Conservation (phyloP, 2,329 filamentous ascomycete genomes). For the Fusarium miscanthi region DNA sequence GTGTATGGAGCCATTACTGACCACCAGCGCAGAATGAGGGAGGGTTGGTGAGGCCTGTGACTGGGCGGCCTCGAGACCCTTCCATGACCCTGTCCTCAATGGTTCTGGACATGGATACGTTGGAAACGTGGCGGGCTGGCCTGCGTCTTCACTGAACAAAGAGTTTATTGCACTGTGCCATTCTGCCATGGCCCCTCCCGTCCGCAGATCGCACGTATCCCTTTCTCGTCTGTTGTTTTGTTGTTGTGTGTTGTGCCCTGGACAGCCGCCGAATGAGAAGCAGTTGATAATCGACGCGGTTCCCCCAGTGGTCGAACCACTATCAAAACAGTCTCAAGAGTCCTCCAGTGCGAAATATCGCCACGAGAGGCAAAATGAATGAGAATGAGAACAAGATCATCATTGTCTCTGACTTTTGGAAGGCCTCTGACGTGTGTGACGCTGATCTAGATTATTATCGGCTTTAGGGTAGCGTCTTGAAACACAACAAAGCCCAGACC, state of each 20-base stretch:
- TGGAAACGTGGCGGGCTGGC: slow-evolving; percentile 45
- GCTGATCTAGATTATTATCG: neutral
- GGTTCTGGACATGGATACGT: slow-evolving; percentile 38
- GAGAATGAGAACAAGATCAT: slow-evolving; percentile 10
- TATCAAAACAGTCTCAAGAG: slow-evolving; percentile 11
- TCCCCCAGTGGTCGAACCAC: slow-evolving; percentile 28
- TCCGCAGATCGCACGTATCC: slow-evolving; percentile 35
- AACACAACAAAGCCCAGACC: slow-evolving; percentile 21
- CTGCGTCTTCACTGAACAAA: slow-evolving; percentile 5
- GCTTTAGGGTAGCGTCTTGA: slow-evolving; percentile 26
- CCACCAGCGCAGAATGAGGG: slow-evolving; percentile 28
- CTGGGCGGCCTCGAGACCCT: slow-evolving; percentile 39
- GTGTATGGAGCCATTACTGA: slow-evolving; percentile 32
- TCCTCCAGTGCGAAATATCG: slow-evolving; percentile 10
- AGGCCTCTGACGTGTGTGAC: slow-evolving; percentile 17
- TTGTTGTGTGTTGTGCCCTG: slow-evolving; percentile 22
- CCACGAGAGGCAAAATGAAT: slow-evolving; percentile 35
- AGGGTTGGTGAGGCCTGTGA: slow-evolving; percentile 40
- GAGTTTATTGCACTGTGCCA: slow-evolving; percentile 33
- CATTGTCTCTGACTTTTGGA: slow-evolving; percentile 28
- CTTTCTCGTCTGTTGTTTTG: slow-evolving; percentile 3
- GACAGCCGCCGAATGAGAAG: slow-evolving; percentile 32
- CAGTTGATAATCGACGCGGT: slow-evolving; percentile 23
- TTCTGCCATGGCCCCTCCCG: slow-evolving; percentile 30
- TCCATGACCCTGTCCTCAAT: slow-evolving; percentile 18